A percentile compares a stretch with the other conserved stretches of the same genome.
phyloP scores from a whole-genome alignment of 345 rosid genomes.

The Lagerstroemia speciosa region DNA sequence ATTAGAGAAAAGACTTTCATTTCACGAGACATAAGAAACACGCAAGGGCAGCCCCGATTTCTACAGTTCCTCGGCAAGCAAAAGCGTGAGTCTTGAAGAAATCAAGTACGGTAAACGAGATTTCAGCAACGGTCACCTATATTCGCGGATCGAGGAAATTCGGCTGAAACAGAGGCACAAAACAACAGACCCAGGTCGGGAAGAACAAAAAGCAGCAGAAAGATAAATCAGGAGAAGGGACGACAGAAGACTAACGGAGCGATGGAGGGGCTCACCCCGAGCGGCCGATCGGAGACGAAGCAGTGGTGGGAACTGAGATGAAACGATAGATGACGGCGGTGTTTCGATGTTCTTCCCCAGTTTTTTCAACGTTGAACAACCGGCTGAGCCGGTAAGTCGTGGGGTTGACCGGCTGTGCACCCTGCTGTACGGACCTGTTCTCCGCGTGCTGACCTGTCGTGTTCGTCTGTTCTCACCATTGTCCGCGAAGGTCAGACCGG shows the following conservation, averaged over 20 bases:
- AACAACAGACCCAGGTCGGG: background rate
- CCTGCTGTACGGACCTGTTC: background rate
- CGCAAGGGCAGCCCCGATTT: background rate
- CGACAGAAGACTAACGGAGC: background rate
- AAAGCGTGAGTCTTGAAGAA: background rate
- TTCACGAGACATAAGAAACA: background rate
- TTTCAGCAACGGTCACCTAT: conserved; percentile 1
- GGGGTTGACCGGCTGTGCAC: conserved; percentile 16
- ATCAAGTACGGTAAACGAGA: background rate
- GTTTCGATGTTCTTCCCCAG: background rate
- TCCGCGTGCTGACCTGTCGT: conserved; percentile 9
- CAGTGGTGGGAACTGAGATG: background rate
- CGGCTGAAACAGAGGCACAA: background rate
- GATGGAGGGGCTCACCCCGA: background rate
- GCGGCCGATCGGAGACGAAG: background rate
- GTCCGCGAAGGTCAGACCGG: conserved; percentile 3
- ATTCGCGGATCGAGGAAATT: background rate
- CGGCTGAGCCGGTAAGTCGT: conserved; percentile 21
- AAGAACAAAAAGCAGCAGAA: background rate
- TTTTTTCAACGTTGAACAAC: conserved; percentile 12
- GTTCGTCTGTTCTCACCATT: background rate
- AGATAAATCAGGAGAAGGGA: background rate
- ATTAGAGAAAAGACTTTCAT: background rate
- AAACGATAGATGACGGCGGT: background rate
- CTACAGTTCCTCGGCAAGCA: background rate